Evolutionary conservation across 1,284 basidiomycete species (phyloP), one percentile per base, ranked within the genome.

Genomic region (Puccinia novopanici): DNA sequence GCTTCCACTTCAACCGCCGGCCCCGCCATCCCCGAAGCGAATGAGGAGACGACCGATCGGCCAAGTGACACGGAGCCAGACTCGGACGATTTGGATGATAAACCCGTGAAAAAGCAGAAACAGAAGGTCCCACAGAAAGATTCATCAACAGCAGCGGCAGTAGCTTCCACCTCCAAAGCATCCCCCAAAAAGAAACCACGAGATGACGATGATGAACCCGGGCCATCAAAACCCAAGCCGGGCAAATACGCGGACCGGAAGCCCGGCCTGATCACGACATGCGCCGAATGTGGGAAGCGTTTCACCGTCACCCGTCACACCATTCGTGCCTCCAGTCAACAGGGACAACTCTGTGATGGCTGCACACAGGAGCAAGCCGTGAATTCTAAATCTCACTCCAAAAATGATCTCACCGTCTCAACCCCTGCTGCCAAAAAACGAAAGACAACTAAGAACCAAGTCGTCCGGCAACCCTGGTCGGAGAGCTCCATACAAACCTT

Each of bases 271-370:
- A 92, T 95, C 81, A 91, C 91, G 83, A 88, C 89, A 22, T 99
- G 96, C 84, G 92, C 90, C 1, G 89, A 89, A 82, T 99, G 96
- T 86, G 88, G 89, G 75, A 91, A 91, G 81, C 90, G 91, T 83
- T 98, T 98, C 85, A 95, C 94, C 24, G 92, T 96, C 83, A 85
- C 85, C 5, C 84, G 84, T 82, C 95, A 95, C 83, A 95, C 94
- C 0, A 87, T 92, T 84, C 89, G 92, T 4, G 89, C 90, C 0
- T 89, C 88, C 75, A 89, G 90, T 0, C 89, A 89, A 0, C 90
- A 91, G 0, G 92, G 92, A 0, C 94, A 88, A 84, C 88, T 95
- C 34, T 95, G 94, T 84, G 91, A 93, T 83, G 85, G 87, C 9
- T 96, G 94, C 85, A 90, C 91, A 1, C 93, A 93, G 83, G 88